Evolutionary conservation across 768 basidiomycete species (phyloP), one percentile per base, ranked within the genome.

Genomic region (Kwoniella mangroviensis): DNA sequence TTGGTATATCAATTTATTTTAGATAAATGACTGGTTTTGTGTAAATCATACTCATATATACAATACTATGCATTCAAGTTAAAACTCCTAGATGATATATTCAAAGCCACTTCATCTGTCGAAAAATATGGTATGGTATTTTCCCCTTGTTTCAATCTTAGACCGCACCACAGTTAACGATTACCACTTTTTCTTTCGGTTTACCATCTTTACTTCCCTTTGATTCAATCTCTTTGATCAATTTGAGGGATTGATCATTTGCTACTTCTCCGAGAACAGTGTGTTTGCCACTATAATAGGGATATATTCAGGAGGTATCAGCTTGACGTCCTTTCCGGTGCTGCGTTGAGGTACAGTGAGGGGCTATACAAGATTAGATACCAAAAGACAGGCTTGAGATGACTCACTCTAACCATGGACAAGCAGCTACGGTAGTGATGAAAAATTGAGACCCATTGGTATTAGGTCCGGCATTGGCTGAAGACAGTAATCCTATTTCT

Each of bases 181-280:
- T 56, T 15, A 76, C 59, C 21, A 61, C 65, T 59, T 75, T 72
- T 34, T 75, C 69, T 43, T 68, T 70, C 13, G 71, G 74, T 55
- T 73, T 74, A 7, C 79, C 79, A 28, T 75, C 74, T 24, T 69
- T 70, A 51, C 49, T 72, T 1, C 77, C 79, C 4, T 65, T 52
- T 42, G 69, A 67, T 63, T 92, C 90, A 60, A 92, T 86, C 58
- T 82, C 82, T 81, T 87, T 88, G 73, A 93, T 88, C 60, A 90
- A 67, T 6, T 89, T 87, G 84, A 90, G 85, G 5, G 67, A 68
- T 12, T 28, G 13, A 19, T 90, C 90, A 24, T 88, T 86, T 26
- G 87, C 84, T 64, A 86, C 89, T 81, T 89, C 89, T 65, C 90
- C 91, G 76, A 92, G 91, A 24, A 91, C 90, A 77, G 90, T 81